A percentile compares a stretch with the other conserved stretches of the same genome.
Conservation (phyloP, 495 filamentous ascomycete species). For the Penicillium egyptiacum region DNA sequence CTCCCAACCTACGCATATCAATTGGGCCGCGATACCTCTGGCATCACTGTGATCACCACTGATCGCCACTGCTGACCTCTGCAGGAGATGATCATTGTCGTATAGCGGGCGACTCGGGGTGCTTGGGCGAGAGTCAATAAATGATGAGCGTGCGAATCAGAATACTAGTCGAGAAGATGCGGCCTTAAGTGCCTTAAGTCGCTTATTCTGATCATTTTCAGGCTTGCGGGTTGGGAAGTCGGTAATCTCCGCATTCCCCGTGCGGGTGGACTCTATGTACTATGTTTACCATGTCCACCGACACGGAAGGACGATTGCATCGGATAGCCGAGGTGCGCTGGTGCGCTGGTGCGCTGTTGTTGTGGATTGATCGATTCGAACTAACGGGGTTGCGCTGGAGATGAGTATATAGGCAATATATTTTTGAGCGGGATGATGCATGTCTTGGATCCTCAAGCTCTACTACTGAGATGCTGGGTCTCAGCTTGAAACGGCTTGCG, state of each 20-base stretch:
- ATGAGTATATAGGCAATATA: constrained; percentile 3
- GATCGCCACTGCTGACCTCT: background rate
- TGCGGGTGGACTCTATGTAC: background rate
- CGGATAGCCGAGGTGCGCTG: background rate
- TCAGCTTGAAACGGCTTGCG: background rate
- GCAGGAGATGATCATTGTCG: background rate
- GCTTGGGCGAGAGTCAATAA: background rate
- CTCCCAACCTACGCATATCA: background rate
- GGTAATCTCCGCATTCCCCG: background rate
- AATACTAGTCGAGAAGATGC: background rate
- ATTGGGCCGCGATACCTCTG: background rate
- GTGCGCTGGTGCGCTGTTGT: background rate
- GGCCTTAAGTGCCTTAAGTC: background rate
- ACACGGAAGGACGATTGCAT: background rate
- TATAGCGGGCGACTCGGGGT: background rate
- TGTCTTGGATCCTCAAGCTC: background rate
- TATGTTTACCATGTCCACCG: background rate
- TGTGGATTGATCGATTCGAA: background rate
- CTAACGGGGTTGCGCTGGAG: constrained; percentile 1
- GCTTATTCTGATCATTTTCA: background rate
- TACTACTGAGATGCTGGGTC: background rate
- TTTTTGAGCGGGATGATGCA: background rate
- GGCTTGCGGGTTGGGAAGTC: background rate
- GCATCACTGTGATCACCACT: background rate
- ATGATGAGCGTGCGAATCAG: background rate